These are phyloP conservation scores for Fusarium dlaminii DNA, from an alignment of 2,329 filamentous ascomycete species.

Conservation along the genomic window DNA sequence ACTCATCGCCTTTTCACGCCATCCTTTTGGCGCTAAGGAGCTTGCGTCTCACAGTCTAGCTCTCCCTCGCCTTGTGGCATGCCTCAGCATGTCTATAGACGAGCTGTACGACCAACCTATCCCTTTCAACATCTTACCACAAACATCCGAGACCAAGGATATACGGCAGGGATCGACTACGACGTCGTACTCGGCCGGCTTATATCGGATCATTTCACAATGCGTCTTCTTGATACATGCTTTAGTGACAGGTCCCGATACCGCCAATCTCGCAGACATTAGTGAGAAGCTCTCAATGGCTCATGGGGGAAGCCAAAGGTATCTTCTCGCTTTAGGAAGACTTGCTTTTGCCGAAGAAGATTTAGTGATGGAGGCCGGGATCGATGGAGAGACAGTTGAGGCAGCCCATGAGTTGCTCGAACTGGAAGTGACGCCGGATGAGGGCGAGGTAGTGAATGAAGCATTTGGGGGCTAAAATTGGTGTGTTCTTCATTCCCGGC, in stretches of 20 bases:
- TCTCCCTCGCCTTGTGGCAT: conserved; percentile 78
- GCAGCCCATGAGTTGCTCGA: conserved; percentile 86
- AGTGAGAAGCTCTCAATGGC: conserved; percentile 75
- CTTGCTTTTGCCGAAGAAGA: conserved; percentile 87
- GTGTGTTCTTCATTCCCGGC: conserved; percentile 3
- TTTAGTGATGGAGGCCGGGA: conserved; percentile 77
- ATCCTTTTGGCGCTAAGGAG: conserved; percentile 69
- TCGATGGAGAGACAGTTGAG: conserved; percentile 81
- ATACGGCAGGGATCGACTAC: conserved; percentile 15
- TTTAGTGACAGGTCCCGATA: conserved; percentile 60
- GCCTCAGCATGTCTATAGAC: conserved; percentile 72
- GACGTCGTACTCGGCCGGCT: conserved; percentile 34
- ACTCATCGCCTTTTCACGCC: conserved; percentile 68
- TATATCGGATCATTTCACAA: conserved; percentile 60
- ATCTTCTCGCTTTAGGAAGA: conserved; percentile 80
- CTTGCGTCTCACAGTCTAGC: conserved; percentile 75
- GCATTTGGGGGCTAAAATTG: conserved; percentile 51
- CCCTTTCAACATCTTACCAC: conserved; percentile 51
- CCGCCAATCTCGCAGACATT: conserved; percentile 65
- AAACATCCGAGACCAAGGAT: conserved; percentile 15
- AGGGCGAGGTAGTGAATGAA: conserved; percentile 57
- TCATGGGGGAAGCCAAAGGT: conserved; percentile 80
- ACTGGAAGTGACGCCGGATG: conserved; percentile 80
- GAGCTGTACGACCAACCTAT: conserved; percentile 72
- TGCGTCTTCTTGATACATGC: conserved; percentile 61